Evolutionary conservation across 1,139 yeast genomes (phyloP).

Genomic region (Sugiyamaella xylanicola): DNA sequence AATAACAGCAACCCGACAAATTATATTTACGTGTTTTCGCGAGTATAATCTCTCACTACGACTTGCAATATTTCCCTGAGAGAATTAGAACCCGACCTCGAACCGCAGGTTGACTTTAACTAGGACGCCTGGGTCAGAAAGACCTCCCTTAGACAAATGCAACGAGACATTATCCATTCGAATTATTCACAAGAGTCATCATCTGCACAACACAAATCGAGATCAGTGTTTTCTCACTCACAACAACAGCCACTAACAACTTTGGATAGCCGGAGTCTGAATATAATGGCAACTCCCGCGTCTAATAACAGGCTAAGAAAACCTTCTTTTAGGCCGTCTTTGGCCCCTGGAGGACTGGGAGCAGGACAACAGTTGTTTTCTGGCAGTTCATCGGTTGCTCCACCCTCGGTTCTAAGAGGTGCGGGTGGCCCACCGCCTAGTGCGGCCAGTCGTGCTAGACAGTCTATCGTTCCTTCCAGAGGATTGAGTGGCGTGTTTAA

Average conservation of each 20-base stretch:
- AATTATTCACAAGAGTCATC: conserved; percentile 5
- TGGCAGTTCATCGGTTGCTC: conserved; percentile 2
- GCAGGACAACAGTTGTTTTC: conserved; percentile 9
- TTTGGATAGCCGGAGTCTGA: conserved; percentile 17
- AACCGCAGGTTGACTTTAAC: too few relatives aligned
- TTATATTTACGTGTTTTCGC: too few relatives aligned
- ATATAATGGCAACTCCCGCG: conserved; percentile 24
- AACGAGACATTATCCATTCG: conserved; percentile 4
- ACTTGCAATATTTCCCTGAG: too few relatives aligned
- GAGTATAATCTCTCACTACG: too few relatives aligned
- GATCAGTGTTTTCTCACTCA: not conserved
- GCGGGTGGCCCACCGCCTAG: conserved; percentile 10
- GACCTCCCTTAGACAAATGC: not conserved
- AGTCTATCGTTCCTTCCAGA: conserved; percentile 25
- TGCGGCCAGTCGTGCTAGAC: conserved; percentile 22
- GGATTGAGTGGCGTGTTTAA: conserved; percentile 26
- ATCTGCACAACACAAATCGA: conserved; percentile 11
- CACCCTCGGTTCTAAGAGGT: conserved; percentile 18
- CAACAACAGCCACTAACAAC: conserved; percentile 19
- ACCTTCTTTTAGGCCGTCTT: conserved; percentile 30
- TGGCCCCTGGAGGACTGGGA: conserved; percentile 23
- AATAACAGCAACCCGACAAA: too few relatives aligned
- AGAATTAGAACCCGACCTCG: too few relatives aligned
- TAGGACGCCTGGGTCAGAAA: too few relatives aligned
- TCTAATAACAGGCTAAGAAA: conserved; percentile 27